These are phyloP conservation scores for Apophysomyces elegans DNA, from an alignment of 371 early-diverging fungal genomes.

Conservation along the genomic window DNA sequence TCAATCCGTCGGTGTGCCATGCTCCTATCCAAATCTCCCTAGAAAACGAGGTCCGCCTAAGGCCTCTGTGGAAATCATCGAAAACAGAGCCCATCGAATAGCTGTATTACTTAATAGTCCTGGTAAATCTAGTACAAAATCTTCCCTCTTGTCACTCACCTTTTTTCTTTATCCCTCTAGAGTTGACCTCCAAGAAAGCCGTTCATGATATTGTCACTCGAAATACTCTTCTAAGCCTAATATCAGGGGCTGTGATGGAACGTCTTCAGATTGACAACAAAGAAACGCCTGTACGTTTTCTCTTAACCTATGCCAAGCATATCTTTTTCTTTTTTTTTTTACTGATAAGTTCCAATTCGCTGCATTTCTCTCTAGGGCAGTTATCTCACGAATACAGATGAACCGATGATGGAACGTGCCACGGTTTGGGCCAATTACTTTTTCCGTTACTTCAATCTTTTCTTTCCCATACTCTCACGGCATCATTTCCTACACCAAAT, in stretches of 20 bases:
- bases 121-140: slow-evolving; percentile 7
- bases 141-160: neutral
- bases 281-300: slow-evolving; percentile 37
- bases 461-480: slow-evolving; percentile 46
- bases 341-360: slow-evolving; percentile 50
- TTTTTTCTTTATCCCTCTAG: slow-evolving; percentile 2
- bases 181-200: neutral
- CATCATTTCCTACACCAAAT: slow-evolving; percentile 37
- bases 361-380: slow-evolving; percentile 44
- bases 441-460: slow-evolving; percentile 44
- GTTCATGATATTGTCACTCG: neutral
- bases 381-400: slow-evolving; percentile 21
- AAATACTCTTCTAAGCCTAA: slow-evolving; percentile 7
- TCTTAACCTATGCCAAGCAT: no score
- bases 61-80: slow-evolving; percentile 75
- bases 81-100: slow-evolving; percentile 69
- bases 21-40: slow-evolving; percentile 41
- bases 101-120: slow-evolving; percentile 44
- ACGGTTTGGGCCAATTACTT: slow-evolving; percentile 30
- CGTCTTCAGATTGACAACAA: slow-evolving; percentile 16
- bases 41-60: slow-evolving; percentile 73
- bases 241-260: slow-evolving; percentile 13
- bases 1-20: slow-evolving; percentile 31
- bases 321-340: no score
- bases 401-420: slow-evolving; percentile 15